These are phyloP conservation scores for Monotropa hypopitys DNA, from an alignment of 179 eudicot species.

Conservation along the genomic window DNA sequence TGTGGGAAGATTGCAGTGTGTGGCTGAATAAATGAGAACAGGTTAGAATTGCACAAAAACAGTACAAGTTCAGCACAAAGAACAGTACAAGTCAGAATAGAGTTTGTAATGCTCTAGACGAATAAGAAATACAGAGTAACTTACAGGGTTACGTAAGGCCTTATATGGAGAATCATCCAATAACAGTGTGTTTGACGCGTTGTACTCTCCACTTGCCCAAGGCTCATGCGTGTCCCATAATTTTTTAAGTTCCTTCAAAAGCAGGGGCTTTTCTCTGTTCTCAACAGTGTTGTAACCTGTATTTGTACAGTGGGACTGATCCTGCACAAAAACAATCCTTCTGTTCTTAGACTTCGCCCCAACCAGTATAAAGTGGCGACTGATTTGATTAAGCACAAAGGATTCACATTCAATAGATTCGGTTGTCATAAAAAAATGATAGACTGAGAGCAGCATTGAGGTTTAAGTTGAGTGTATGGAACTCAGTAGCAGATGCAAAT, in stretches of 20 bases:
- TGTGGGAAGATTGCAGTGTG: constrained; percentile 9
- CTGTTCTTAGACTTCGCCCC: not conserved
- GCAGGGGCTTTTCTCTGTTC: constrained; percentile 46
- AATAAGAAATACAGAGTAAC: constrained; percentile 12
- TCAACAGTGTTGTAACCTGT: constrained; percentile 50
- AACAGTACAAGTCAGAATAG: not conserved
- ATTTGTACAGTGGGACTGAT: constrained; percentile 59
- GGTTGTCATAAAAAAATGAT: not conserved
- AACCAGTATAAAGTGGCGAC: not conserved
- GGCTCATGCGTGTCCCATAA: constrained; percentile 49
- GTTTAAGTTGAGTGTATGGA: not conserved
- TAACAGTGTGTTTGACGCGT: constrained; percentile 70
- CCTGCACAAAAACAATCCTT: constrained; percentile 30
- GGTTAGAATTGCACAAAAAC: not conserved
- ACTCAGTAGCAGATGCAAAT: not conserved
- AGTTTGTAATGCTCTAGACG: not conserved
- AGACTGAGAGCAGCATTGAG: not conserved
- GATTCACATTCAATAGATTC: not conserved
- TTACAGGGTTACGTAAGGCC: constrained; percentile 77
- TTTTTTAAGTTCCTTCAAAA: constrained; percentile 63
- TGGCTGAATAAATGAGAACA: not conserved
- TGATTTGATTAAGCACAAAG: not conserved
- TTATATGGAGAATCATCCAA: constrained; percentile 84
- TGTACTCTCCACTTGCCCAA: constrained; percentile 57
- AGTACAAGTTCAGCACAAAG: not conserved